Conservation (phyloP, 805 yeast genomes). For the Torulaspora microellipsoides region DNA sequence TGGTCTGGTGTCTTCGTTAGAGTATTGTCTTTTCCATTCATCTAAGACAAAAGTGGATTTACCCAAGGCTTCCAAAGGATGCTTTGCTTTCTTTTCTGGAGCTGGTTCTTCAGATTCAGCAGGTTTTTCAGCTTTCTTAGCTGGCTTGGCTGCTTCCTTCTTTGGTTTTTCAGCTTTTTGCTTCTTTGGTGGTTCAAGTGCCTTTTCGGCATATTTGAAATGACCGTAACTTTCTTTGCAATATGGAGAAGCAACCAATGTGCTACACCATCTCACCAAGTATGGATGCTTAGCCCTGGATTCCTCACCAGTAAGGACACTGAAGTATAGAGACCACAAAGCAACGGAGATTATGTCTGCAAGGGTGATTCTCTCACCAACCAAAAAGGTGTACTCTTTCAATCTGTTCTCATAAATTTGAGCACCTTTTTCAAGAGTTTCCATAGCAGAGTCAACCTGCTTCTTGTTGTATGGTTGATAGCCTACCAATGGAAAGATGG, state of each 20-base stretch:
- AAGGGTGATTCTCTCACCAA: conserved; percentile 59
- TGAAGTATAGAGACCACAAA: conserved; percentile 34
- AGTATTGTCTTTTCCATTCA: conserved; percentile 92
- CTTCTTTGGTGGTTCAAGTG: conserved; percentile 66
- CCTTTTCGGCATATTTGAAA: conserved; percentile 57
- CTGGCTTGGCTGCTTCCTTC: conserved; percentile 37
- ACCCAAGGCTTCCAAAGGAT: conserved; percentile 83
- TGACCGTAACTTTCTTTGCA: conserved; percentile 45
- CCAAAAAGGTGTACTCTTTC: conserved; percentile 62
- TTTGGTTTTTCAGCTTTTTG: conserved; percentile 42
- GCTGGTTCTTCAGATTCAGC: conserved; percentile 27
- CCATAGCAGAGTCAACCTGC: conserved; percentile 44
- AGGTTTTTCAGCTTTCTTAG: conserved; percentile 41
- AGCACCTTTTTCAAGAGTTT: conserved; percentile 38
- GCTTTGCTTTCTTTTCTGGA: conserved; percentile 73
- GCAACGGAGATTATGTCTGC: conserved; percentile 28
- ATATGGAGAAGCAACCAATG: conserved; percentile 46
- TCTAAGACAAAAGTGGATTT: conserved; percentile 61
- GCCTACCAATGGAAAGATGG: conserved; percentile 59
- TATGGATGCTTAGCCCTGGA: conserved; percentile 63
- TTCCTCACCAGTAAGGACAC: conserved; percentile 53
- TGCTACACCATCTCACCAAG: conserved; percentile 68
- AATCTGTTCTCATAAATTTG: conserved; percentile 53
- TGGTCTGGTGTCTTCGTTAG: conserved; percentile 93
- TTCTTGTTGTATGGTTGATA: conserved; percentile 75